Evolutionary conservation across 2,329 filamentous ascomycete genomes (phyloP), one percentile per base, ranked within the genome.

Genomic region (Monosporascus cannonballus): DNA sequence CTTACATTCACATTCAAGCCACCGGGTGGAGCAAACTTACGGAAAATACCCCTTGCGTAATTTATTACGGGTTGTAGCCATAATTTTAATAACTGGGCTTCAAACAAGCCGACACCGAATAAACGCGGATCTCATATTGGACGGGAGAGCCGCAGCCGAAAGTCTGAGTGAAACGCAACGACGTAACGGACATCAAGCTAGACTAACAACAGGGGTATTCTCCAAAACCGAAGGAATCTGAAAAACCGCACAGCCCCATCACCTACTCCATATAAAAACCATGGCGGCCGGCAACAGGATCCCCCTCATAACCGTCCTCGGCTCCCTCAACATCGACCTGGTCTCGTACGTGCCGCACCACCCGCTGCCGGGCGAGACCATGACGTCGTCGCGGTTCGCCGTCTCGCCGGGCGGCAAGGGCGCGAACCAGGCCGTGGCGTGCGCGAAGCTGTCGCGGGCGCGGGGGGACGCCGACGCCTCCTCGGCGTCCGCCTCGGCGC

Each of bases 291-390:
- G 14, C 7, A 54, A 52, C 45, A 54, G 62, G 53, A 60, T 54
- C 49, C 76, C 76, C 22, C 70, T 71, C 63, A 94, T 97, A 69
- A 86, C 87, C 57, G 82, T 96, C 57, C 85, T 97, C 61, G 93
- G 93, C 62, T 97, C 93, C 36, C 84, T 99, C 56, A 97, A 97
- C 73, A 89, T 90, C 68, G 93, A 99, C 74, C 85, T 97, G 58
- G 89, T 96, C 57, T 92, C 90, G 41, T 85, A 90, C 63, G 94
- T 94, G 36, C 78, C 89, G 5, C 89, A 93, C 57, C 84, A 96
- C 57, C 93, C 94, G 1, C 74, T 79, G 1, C 85, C 87, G 1
- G 94, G 93, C 60, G 93, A 99, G 73, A 97, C 93, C 3, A 79
- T 97, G 49, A 92, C 89, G 2, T 82, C 90, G 47, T 84, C 76